Base-by-base conservation (phyloP, 306 rosid species). In the Vachellia collinsii region DNA sequence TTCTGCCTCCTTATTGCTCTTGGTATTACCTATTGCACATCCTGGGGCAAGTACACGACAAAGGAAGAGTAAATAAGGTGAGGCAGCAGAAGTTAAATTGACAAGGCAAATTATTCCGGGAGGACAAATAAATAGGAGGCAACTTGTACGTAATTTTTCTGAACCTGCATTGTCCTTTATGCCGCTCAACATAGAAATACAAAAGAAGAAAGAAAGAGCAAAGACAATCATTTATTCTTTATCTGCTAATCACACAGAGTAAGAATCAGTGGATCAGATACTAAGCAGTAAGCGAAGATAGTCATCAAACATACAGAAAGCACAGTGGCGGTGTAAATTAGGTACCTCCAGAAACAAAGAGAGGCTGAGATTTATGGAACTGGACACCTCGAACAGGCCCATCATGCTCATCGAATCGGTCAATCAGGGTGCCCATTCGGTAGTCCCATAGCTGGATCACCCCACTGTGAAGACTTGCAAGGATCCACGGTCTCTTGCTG, bases 401-500 rank as follows among this genome's bases (percentile, higher is more conserved):
- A 73, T 94, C 98, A 14, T 94, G 98, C 86, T 92, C 98, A 9
- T 94, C 98, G 63, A 94, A 94, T 76, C 93, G 84, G 77, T 94
- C 97, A 83, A 94, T 94, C 53, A 94, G 89, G 87, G 98, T 92
- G 3, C 98, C 98, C 98, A 92, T 94, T n/a, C 97, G 93, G 64
- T 94, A 94, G 66, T 94, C 98, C 98, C 97, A 92, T 83, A 94
- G 93, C 90, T 94, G 98, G 88, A 92, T 86, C 92, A 94, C 98
- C 17, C 98, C 98, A 69, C 97, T 92, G 87, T 94, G 98, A 77
- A 94, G 98, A 91, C 98, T 94, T 43, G 97, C 97, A 41, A 94
- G 93, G 89, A 94, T 88, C 98, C 98, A 94, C 0, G 97, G 98
- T 84, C 98, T 87, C 89, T 94, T 94, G 74, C 79, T 87, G 75